phyloP scores from a whole-genome alignment of 1,284 basidiomycete genomes.

The Cutaneotrichosporon cutaneum region DNA sequence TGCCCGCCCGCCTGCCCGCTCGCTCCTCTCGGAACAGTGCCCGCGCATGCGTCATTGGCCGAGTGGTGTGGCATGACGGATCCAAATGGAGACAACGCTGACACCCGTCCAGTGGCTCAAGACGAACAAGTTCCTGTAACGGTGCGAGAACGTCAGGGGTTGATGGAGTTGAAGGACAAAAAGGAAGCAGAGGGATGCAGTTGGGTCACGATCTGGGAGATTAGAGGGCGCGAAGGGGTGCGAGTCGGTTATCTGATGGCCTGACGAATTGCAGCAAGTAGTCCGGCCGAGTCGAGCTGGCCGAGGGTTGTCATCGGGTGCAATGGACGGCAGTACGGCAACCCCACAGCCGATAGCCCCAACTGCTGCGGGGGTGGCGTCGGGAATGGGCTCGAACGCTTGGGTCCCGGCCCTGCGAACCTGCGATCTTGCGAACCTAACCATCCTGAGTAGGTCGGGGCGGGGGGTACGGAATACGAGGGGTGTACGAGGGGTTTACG shows the following conservation, averaged over 20 bases:
- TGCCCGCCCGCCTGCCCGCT: neutral
- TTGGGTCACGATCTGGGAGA: neutral
- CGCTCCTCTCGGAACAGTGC: neutral
- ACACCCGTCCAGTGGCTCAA: constrained; percentile 59
- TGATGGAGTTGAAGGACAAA: neutral
- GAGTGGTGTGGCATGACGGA: neutral
- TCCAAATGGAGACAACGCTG: neutral
- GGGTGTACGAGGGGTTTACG: too few species aligned
- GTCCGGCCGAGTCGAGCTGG: too few species aligned
- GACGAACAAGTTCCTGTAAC: constrained; percentile 52
- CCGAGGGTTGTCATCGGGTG: neutral
- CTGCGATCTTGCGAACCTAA: neutral
- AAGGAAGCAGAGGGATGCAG: constrained; percentile 8
- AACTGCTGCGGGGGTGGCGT: neutral
- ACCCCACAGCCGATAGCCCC: constrained; percentile 5
- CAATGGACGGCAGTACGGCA: neutral
- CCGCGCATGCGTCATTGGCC: constrained; percentile 21
- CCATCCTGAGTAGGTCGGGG: neutral
- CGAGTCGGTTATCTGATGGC: neutral
- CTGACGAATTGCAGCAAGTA: neutral
- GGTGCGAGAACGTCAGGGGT: neutral
- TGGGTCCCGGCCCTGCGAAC: neutral
- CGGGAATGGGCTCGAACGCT: neutral
- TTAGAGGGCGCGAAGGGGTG: neutral
- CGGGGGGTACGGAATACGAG: neutral